Conservation (phyloP, 202 grass and related monocot species). For the Hordeum pubiflorum region DNA sequence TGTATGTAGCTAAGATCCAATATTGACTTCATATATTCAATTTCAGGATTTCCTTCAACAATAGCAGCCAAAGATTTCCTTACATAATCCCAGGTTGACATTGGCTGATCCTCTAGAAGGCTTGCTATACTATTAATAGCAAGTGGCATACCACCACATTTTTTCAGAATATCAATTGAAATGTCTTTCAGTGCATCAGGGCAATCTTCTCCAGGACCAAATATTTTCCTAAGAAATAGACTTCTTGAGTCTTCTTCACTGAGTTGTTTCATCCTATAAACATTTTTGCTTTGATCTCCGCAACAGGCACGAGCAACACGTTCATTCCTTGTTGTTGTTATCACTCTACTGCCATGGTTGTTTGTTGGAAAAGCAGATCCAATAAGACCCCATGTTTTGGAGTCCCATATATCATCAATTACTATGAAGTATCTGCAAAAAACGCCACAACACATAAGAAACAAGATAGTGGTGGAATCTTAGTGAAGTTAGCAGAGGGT, state of each 20-base stretch:
- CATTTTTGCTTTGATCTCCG: neutral
- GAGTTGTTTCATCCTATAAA: neutral
- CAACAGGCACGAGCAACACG: neutral
- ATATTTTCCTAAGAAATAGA: neutral
- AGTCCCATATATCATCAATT: no score
- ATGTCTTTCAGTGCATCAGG: no score
- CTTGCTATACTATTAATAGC: neutral
- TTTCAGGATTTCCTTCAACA: neutral
- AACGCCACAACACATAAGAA: no score
- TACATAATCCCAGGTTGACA: neutral
- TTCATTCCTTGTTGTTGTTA: neutral
- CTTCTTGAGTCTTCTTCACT: neutral
- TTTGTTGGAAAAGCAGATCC: no score
- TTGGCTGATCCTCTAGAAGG: neutral
- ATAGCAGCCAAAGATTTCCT: neutral
- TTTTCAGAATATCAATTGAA: neutral
- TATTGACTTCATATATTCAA: neutral
- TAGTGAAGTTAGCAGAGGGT: no score
- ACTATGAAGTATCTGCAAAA: no score
- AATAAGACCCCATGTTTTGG: no score
- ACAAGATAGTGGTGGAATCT: no score
- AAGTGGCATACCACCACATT: constrained; percentile 16
- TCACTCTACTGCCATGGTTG: neutral
- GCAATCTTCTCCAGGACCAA: neutral
- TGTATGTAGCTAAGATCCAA: neutral